Percentiles rank a stretch among this genome's conserved stretches.
Evolutionary conservation across 495 filamentous ascomycete species (phyloP).

Genomic region (Penicillium longicatenatum): DNA sequence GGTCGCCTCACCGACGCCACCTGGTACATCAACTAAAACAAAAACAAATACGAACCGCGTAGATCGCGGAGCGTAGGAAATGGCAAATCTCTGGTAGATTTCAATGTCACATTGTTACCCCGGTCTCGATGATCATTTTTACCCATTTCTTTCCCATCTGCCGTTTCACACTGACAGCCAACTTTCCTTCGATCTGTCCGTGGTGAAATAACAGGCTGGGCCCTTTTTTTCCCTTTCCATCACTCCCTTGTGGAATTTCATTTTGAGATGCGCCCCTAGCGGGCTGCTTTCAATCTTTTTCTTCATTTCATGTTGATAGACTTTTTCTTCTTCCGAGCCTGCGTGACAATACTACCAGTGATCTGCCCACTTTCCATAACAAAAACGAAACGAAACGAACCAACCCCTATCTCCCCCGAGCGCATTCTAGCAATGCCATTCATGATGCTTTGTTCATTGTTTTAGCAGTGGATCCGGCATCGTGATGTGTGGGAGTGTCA

Average conservation of each 20-base stretch:
- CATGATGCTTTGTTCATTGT: not conserved
- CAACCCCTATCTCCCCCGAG: not conserved
- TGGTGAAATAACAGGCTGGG: not conserved
- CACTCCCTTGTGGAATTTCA: constrained; percentile 15
- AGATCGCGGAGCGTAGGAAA: constrained; percentile 19
- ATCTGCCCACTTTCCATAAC: constrained; percentile 7
- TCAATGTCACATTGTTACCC: constrained; percentile 11
- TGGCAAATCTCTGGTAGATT: constrained; percentile 31
- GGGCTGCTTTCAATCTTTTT: constrained; percentile 12
- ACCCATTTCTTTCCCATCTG: constrained; percentile 5
- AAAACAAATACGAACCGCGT: constrained; percentile 13
- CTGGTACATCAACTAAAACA: constrained; percentile 41
- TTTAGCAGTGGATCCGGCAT: not conserved
- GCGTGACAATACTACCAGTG: constrained; percentile 27
- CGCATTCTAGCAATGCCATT: constrained; percentile 1
- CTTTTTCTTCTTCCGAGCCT: constrained; percentile 17
- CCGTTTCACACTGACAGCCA: not conserved
- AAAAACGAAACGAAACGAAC: not conserved
- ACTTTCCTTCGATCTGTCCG: constrained; percentile 12
- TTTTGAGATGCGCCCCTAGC: constrained; percentile 19
- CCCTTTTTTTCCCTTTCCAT: constrained; percentile 14
- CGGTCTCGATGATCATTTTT: constrained; percentile 16
- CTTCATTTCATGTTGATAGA: constrained; percentile 23
- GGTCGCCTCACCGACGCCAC: constrained; percentile 37
- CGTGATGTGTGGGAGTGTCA: constrained; percentile 3